Base-by-base conservation (phyloP, 1,284 basidiomycete species). In the Rhodotorula sp. region DNA sequence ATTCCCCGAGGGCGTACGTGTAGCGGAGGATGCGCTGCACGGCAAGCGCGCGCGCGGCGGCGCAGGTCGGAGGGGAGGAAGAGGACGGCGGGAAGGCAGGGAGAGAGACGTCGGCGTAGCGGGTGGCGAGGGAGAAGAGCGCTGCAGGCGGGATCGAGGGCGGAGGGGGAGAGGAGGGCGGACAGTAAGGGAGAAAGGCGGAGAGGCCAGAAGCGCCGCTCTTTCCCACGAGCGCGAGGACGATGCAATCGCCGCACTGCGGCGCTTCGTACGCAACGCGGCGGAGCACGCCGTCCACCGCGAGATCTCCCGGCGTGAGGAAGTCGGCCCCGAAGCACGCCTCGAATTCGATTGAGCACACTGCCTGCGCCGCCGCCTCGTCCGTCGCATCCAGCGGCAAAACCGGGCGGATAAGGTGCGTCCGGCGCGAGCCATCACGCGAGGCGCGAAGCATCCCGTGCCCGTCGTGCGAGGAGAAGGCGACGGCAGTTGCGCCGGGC, bases 161-260 rank as follows among this genome's bases (percentile, higher is more conserved):
- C 7, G 29, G 36, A 44, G 29, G 22, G 27, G 32, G 8, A 6
- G 51, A 48, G 51, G n/a, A 4, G 9, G 29, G 27, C 19, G 39
- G 32, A 3, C 55, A 46, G 7, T 29, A 34, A 4, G 82, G 82
- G 15, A 83, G 70, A 69, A 83, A 79, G 0, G 81, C 81, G 3
- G 73, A 73, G 9, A 83, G 67, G 1, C 82, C 82, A 2, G 75
- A 69, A 32, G 69, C 50, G 21, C 81, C 81, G 15, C 80, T 81
- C 19, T 69, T 71, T 27, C 70, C 70, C 41, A 82, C 66, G 51
- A 83, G 77, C 0, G 77, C 80, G n/a, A 69, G 75, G 67, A 83
- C 80, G 29, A 82, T 67, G 66, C 82, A 83, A 69, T 82, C 82
- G 39, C 82, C 82, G 64, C 64, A 65, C 21, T 41, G 36, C 22